Evolutionary conservation across 23 red algal genomes (phyloP).

Genomic region (Gracilaria gracilis): DNA sequence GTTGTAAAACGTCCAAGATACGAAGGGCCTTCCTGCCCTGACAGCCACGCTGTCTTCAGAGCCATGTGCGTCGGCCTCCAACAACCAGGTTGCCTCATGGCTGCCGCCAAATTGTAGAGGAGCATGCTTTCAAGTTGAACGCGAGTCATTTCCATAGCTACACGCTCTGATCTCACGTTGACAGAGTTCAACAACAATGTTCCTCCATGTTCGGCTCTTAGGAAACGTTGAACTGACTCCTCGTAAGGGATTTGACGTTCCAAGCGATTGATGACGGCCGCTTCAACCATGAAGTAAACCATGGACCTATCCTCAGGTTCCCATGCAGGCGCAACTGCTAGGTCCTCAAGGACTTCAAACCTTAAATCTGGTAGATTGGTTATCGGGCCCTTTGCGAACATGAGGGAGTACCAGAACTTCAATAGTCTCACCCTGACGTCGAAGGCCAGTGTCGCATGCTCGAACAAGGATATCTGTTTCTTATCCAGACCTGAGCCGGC

Average conservation of each 20-base stretch:
- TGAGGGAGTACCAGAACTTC: constrained; percentile 34
- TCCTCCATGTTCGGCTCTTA: constrained; percentile 6
- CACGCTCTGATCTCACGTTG: constrained; percentile 1
- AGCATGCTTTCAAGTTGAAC: constrained; percentile 1
- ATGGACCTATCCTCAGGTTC: constrained; percentile 7
- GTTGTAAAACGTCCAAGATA: constrained; percentile 24
- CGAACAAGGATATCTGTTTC: background rate
- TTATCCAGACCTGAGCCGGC: background rate
- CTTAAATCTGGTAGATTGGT: background rate
- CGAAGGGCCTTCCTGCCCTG: background rate
- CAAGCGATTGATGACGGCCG: constrained; percentile 29
- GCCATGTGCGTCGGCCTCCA: background rate
- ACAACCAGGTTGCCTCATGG: constrained; percentile 12
- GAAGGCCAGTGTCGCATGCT: background rate
- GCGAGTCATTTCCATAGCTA: constrained; percentile 22
- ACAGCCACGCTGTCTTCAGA: constrained; percentile 3
- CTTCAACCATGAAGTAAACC: constrained; percentile 38
- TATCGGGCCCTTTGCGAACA: constrained; percentile 13
- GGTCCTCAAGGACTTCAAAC: constrained; percentile 24
- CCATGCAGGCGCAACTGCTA: constrained; percentile 25
- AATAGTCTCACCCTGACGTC: background rate
- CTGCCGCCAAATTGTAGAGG: background rate
- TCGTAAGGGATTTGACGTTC: constrained; percentile 22
- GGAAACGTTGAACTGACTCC: constrained; percentile 22
- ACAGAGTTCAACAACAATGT: background rate